Evolutionary conservation across 768 basidiomycete species (phyloP).

Genomic region (Sporobolomyces phaffii): DNA sequence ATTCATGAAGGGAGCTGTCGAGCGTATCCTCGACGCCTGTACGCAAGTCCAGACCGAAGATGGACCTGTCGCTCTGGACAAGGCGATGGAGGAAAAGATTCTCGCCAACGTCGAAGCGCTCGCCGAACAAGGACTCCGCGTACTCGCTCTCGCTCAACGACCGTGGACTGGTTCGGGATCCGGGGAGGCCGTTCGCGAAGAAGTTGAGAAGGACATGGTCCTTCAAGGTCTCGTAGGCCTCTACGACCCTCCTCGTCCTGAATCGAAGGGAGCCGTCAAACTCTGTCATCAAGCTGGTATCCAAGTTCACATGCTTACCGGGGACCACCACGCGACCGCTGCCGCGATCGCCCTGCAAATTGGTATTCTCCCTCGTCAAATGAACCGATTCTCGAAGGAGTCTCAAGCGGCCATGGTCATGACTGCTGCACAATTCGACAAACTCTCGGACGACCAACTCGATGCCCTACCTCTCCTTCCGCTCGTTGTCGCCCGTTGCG

Average conservation of each 20-base stretch:
- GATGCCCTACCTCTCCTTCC: constrained; percentile 53
- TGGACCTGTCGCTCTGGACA: constrained; percentile 40
- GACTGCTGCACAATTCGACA: constrained; percentile 50
- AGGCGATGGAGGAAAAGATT: constrained; percentile 41
- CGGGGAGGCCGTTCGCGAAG: constrained; percentile 47
- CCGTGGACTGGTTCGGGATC: constrained; percentile 47
- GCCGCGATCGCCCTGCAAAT: constrained; percentile 58
- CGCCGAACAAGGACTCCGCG: constrained; percentile 49
- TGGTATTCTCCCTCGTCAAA: constrained; percentile 35
- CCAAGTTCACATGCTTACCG: constrained; percentile 56
- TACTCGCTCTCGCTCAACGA: constrained; percentile 45
- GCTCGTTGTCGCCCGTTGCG: constrained; percentile 58
- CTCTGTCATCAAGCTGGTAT: constrained; percentile 56
- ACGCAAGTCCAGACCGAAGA: constrained; percentile 42
- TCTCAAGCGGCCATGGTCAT: constrained; percentile 32
- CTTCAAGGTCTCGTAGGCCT: constrained; percentile 59
- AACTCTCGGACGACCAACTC: constrained; percentile 55
- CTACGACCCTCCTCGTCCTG: constrained; percentile 57
- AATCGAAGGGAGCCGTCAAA: constrained; percentile 54
- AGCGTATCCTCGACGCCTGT: constrained; percentile 53
- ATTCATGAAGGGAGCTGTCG: constrained; percentile 45
- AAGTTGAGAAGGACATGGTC: constrained; percentile 52
- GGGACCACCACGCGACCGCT: constrained; percentile 55
- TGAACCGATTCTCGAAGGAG: constrained; percentile 27
- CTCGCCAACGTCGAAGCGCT: constrained; percentile 45